phyloP scores from a whole-genome alignment of 2,329 filamentous ascomycete genomes.

The Verticillium nubilum region DNA sequence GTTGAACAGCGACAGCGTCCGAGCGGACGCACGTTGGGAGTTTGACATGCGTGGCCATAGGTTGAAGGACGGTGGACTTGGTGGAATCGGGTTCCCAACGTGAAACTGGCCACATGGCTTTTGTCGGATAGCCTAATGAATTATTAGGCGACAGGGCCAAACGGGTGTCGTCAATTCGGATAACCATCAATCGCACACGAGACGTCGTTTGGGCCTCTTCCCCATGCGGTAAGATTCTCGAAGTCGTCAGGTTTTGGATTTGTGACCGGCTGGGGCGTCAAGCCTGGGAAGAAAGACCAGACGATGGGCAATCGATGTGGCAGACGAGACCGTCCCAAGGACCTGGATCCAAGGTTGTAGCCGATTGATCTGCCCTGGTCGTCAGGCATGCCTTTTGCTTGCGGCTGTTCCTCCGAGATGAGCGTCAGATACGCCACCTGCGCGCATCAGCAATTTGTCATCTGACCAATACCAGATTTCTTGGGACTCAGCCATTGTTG shows the following conservation, averaged over 20 bases:
- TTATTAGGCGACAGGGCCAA: background rate
- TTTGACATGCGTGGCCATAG: background rate
- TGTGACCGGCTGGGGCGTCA: background rate
- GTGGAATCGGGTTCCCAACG: background rate
- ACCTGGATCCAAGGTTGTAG: background rate
- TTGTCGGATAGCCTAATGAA: background rate
- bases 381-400: background rate
- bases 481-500: background rate
- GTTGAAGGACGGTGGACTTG: background rate
- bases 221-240: background rate
- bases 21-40: background rate
- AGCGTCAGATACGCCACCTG: background rate
- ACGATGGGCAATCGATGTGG: background rate
- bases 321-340: background rate
- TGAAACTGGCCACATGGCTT: conserved; percentile 1
- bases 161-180: background rate
- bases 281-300: background rate
- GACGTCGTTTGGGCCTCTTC: background rate
- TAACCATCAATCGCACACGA: background rate
- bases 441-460: background rate
- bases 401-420: background rate
- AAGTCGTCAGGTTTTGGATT: background rate
- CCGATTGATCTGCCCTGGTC: background rate
- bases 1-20: background rate
- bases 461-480: background rate